Evolutionary conservation across 805 yeast species (phyloP).

Genomic region (Yamadazyma ubonensis): DNA sequence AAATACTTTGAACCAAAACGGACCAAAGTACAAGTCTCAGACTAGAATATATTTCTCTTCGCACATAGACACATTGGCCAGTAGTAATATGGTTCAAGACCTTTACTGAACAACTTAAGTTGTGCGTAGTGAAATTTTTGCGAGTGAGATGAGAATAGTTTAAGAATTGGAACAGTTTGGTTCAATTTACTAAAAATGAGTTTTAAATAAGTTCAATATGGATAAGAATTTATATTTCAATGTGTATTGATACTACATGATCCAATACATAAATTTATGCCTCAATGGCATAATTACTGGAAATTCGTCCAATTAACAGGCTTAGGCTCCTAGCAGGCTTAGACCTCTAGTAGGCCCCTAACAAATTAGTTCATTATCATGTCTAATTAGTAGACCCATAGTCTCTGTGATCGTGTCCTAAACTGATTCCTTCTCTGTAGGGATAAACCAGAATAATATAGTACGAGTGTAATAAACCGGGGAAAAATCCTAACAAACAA

Average conservation of each 20-base stretch:
- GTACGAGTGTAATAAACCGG: conserved; percentile 76
- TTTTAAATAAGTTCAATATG: no score
- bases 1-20: background rate
- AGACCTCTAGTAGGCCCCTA: background rate
- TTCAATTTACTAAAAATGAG: background rate
- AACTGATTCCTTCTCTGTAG: conserved; percentile 28
- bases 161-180: background rate
- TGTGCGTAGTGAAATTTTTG: no score
- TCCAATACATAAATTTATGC: no score
- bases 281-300: no score
- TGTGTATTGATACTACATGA: no score
- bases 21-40: background rate
- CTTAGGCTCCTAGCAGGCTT: no score
- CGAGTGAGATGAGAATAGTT: no score
- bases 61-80: conserved; percentile 52
- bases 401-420: conserved; percentile 24
- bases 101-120: conserved; percentile 48
- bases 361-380: background rate
- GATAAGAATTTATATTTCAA: no score
- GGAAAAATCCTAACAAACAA: conserved; percentile 69
- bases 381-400: conserved; percentile 14
- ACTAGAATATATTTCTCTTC: conserved; percentile 24
- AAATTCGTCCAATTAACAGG: no score
- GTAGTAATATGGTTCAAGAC: conserved; percentile 27
- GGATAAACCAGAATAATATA: conserved; percentile 78